Evolutionary conservation across 2,329 filamentous ascomycete species (phyloP), one percentile per base, ranked within the genome.

Genomic region (Trichoderma oligosporum): DNA sequence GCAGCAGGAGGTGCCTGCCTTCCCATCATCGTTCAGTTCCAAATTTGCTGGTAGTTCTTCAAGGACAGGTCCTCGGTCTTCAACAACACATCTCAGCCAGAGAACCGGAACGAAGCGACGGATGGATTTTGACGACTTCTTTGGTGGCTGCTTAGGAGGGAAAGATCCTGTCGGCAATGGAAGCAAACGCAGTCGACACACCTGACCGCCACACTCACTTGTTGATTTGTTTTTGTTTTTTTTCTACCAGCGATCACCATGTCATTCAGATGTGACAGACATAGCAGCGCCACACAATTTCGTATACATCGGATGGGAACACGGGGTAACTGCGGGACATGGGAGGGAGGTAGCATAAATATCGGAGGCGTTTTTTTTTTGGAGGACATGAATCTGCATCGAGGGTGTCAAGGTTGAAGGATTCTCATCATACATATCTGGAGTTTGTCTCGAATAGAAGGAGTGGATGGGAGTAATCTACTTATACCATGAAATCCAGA

Each of bases 41-140:
- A 71, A 68, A 56, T 63, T 73, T 12, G 64, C 61, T 53, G 62
- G 60, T 36, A 61, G 60, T 42, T 44, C 63, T 14, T 63, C 59
- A 33, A 67, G 68, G 56, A 35, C 65, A 33, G 61, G 62, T 31
- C 60, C 68, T 20, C 63, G 68, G 29, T 61, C 68, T 52, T 65
- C 65, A 16, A 65, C 65, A 16, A 65, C 70, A 61, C 76, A 80
- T 46, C 73, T 89, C 7, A 84, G 84, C 4, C 80, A 80, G 58
- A 84, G 83, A 6, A 82, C 86, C 7, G 88, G 88, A 1, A 80
- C 84, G 63, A 93, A 93, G 71, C 81, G 88, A 39, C 82, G 87
- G 65, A 80, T 89, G 63, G 87, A 88, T 64, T 81, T 89, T 65
- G 82, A 84, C 22, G 88, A 92, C 66, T 85, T 91, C 54, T 91